Base-by-base conservation (phyloP, 1,284 basidiomycete species). In the Ceraceosorus bombacis region DNA sequence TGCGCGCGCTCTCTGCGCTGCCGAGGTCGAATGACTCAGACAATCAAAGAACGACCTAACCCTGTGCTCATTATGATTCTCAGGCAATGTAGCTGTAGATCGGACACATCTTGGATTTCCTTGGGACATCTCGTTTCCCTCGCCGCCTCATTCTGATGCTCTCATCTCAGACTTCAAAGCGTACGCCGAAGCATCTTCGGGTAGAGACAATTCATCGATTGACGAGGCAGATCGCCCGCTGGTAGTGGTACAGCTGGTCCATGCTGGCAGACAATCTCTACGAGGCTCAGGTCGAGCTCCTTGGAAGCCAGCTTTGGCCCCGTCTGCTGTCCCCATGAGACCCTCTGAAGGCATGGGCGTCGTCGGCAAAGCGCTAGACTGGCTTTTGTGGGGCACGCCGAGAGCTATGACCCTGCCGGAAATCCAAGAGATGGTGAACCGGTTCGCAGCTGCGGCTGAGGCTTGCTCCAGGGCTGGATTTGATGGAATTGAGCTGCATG, bases 401-500 rank as follows among this genome's bases (percentile, higher is more conserved):
- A 49, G 76, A 27, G 81, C 81, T 58, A 85, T 91, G 86, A 79
- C 82, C 2, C 46, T 79, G 41, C 58, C 72, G 1, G 87, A 90
- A 55, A 84, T 92, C 39, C 81, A 85, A 17, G 72, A 81, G 12
- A 82, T 87, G 4, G 82, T 89, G 0, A 79, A 81, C 0, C 81
- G 79, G 10, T 97, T 96, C 71, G 83, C 88, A 2, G 80, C 81
- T 53, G 88, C 86, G 2, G 88, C 90, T 0, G 76, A 80, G 57
- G 72, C 88, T 41, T 88, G 89, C 10, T 78, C 82, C 13, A 78
- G 83, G 57, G 81, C 87, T 37, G 90, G 90, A 0, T 95, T 93
- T 75, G 89, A 95, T 68, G 93, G 93, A 0, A 80, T 95, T 9
- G 85, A 97, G 73, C 67, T 97, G 17, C 93, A 97, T 78, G 88